Base-by-base conservation (phyloP, 305 asterid genomes). In the Solanum hybrid region DNA sequence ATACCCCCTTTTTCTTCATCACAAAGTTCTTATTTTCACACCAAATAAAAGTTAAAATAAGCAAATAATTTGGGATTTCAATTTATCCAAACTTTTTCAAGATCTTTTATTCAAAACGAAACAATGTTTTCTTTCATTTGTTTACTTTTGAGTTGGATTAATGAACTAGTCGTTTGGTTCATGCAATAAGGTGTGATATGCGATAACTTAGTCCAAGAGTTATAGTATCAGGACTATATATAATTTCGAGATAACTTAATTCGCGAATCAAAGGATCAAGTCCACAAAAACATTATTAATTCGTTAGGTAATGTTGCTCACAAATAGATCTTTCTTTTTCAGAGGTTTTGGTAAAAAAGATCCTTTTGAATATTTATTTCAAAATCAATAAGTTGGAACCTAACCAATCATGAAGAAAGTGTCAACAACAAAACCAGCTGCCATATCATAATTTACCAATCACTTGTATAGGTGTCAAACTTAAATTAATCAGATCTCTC, bases 271-370 rank as follows among this genome's bases (percentile, higher is more conserved):
- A 69, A 69, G 0, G 31, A n/a, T 0, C 7, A 2, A 22, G 31
- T 69, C 4, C 4, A 69, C 26, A 10, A 24, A 69, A 24, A 10
- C 87, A 86, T 32, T 35, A 35, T 4, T 51, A 56, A 86, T 36
- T 20, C 12, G 69, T 60, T 76, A 36, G 60, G 26, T 14, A 10
- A 64, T 78, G 26, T 64, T 66, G 37, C 1, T 82, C 0, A 35
- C 27, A 78, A 76, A 40, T 37, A 73, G 38, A 34, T 24, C 20
- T 13, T 14, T 32, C 71, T 87, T 51, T 56, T 51, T 51, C 5
- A 29, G 46, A 42, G 82, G 88, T 84, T 90, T 86, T 92, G 93
- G 92, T 92, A 87, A 88, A 91, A 91, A 90, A 89, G n/a, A 87
- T 10, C 11, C n/a, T 46, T 89, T 75, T 60, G 73, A 89, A 90